These are phyloP conservation scores for Effrenium voratum DNA, from an alignment of 73 alveolate species.

Conservation along the genomic window DNA sequence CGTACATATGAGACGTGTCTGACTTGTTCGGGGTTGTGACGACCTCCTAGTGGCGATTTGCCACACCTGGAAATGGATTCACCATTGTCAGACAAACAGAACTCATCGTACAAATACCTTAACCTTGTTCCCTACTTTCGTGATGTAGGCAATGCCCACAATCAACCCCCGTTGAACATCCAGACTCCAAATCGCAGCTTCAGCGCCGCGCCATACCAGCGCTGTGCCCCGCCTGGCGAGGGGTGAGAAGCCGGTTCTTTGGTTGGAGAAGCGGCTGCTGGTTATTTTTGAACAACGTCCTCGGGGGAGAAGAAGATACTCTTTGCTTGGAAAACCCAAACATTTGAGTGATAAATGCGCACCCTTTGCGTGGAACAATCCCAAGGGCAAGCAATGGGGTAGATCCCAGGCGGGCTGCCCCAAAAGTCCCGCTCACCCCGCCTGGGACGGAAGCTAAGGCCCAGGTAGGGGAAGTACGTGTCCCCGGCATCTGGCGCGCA, in stretches of 20 bases:
- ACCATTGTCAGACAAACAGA: no score
- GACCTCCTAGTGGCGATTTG: no score
- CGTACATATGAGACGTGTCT: no score
- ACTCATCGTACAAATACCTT: no score
- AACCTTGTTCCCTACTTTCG: background rate
- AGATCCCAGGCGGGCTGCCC: background rate
- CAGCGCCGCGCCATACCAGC: slow-evolving; percentile 33
- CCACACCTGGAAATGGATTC: no score
- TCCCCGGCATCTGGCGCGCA: slow-evolving; percentile 69
- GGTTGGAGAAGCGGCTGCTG: no score
- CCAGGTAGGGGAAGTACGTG: slow-evolving; percentile 73
- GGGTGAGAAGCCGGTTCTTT: no score
- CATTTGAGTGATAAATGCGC: background rate
- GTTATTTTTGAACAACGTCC: no score
- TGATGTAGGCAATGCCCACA: background rate
- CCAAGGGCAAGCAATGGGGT: no score
- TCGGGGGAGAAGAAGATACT: no score
- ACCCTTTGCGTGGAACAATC: background rate
- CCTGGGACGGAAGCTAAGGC: slow-evolving; percentile 81
- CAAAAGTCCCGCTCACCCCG: background rate
- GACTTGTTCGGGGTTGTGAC: no score
- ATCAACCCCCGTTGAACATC: background rate
- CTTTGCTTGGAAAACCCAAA: background rate
- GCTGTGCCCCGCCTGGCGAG: slow-evolving; percentile 87
- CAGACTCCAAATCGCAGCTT: background rate